Evolutionary conservation across 768 basidiomycete genomes (phyloP), one percentile per base, ranked within the genome.

Genomic region (Ephemerocybe angulata): DNA sequence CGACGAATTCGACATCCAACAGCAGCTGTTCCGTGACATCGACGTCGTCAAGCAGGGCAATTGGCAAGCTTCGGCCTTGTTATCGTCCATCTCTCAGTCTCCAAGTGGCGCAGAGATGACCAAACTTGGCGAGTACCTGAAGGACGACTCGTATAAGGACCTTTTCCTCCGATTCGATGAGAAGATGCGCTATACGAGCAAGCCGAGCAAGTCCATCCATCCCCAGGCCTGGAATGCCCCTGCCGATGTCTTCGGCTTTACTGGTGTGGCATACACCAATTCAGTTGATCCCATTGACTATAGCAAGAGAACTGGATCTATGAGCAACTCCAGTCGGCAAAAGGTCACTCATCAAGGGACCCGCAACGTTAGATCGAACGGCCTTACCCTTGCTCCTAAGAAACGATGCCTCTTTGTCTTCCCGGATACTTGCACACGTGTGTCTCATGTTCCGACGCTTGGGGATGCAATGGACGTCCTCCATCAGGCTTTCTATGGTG

Each of bases 391-490:
- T 33, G 35, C 21, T 22, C 52, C 37, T 8, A 53, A 53, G 35
- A 21, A 21, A n/a, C 33, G 50, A 4, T 53, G 41, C n/a, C n/a
- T 53, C 52, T 41, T 53, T 30, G 4, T 25, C 27, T 53, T 15
- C n/a, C 1, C 10, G 6, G 37, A 53, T 11, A 19, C 43, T 4
- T 53, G 52, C 17, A 12, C 4, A 1, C 52, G 38, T 30, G 27
- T 53, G 19, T 6, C 8, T 22, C 6, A 42, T 7, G 40, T 53
- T 15, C 40, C 38, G 10, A 41, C 25, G 4, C 41, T 53, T 29
- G 52, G 38, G 3, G 40, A 53, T n/a, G 52, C 52, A 13, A 24
- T 53, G 22, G 52, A 53, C 19, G 52, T 53, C 17, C 40, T 41
- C 8, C 38, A 27, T 27, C 24, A 53, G 22, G 15, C 22, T 5